These are phyloP conservation scores for Grammothele lineata DNA, from an alignment of 768 basidiomycete genomes.

Conservation along the genomic window DNA sequence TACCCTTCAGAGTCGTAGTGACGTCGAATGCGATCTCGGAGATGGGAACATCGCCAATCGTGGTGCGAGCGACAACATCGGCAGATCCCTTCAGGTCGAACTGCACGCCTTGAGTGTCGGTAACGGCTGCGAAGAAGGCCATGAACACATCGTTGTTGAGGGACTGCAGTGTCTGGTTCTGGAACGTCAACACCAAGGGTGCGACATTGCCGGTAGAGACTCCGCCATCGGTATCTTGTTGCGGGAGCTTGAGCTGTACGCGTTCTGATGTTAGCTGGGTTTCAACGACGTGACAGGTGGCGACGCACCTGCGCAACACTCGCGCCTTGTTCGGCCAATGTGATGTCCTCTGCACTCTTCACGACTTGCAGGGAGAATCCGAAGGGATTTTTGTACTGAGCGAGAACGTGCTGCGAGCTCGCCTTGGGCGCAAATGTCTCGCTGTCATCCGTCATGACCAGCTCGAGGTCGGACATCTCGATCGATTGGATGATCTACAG, in stretches of 20 bases:
- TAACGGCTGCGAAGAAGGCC: conserved; percentile 55
- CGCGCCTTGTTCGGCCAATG: conserved; percentile 42
- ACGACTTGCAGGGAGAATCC: conserved; percentile 69
- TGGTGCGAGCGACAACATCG: conserved; percentile 54
- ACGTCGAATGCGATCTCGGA: conserved; percentile 61
- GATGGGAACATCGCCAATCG: conserved; percentile 65
- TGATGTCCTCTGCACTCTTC: conserved; percentile 50
- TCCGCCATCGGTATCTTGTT: conserved; percentile 45
- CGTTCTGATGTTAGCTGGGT: background rate
- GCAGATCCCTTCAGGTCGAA: conserved; percentile 54
- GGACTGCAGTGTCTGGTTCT: conserved; percentile 50
- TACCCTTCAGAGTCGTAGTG: conserved; percentile 53
- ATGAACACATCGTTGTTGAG: conserved; percentile 52
- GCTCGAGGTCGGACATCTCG: conserved; percentile 48
- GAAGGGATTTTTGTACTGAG: conserved; percentile 69
- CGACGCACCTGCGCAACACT: conserved; percentile 49
- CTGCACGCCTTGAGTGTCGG: conserved; percentile 39
- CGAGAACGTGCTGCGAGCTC: conserved; percentile 50
- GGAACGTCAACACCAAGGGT: conserved; percentile 53
- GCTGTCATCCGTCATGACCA: conserved; percentile 46
- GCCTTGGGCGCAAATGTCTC: conserved; percentile 60
- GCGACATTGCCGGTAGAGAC: conserved; percentile 70
- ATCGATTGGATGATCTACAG: conserved; percentile 61
- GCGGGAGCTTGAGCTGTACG: conserved; percentile 48
- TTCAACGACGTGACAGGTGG: background rate